Conservation (phyloP, 306 rosid species). For the Quercus berberidifolia region DNA sequence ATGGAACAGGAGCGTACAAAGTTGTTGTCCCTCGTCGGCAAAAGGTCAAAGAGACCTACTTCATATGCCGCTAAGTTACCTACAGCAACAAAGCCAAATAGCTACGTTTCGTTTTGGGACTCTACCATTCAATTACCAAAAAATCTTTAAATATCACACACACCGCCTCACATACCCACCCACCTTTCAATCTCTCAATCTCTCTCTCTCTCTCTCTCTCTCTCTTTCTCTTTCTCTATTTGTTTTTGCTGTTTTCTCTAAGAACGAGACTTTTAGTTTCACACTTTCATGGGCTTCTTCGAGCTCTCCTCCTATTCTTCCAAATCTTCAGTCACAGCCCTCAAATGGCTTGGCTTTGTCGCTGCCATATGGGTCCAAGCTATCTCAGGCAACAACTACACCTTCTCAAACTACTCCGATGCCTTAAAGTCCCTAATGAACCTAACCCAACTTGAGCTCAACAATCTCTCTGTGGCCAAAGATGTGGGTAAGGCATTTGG, state of each 20-base stretch:
- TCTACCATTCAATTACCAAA: background rate
- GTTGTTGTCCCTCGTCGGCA: too few relatives aligned
- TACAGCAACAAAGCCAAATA: too few relatives aligned
- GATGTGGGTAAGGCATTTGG: conserved; percentile 88
- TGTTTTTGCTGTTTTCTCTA: background rate
- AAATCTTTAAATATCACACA: background rate
- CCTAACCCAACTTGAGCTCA: conserved; percentile 74
- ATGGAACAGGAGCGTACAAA: too few relatives aligned
- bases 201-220: background rate
- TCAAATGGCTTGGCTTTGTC: conserved; percentile 82
- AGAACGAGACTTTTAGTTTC: background rate
- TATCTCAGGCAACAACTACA: conserved; percentile 95
- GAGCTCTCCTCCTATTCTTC: background rate
- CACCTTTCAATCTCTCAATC: background rate
- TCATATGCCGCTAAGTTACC: too few relatives aligned
- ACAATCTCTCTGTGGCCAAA: conserved; percentile 78
- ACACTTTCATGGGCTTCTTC: conserved; percentile 43
- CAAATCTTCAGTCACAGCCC: conserved; percentile 25
- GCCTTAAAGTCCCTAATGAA: conserved; percentile 79
- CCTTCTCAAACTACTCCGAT: conserved; percentile 85
- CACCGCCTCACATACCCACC: background rate
- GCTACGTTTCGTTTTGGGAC: background rate
- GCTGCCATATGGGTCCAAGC: conserved; percentile 86
- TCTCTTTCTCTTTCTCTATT: background rate
- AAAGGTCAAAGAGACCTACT: too few relatives aligned